phyloP scores from a whole-genome alignment of 2,329 filamentous ascomycete species.

The Chaetomium sp. region DNA sequence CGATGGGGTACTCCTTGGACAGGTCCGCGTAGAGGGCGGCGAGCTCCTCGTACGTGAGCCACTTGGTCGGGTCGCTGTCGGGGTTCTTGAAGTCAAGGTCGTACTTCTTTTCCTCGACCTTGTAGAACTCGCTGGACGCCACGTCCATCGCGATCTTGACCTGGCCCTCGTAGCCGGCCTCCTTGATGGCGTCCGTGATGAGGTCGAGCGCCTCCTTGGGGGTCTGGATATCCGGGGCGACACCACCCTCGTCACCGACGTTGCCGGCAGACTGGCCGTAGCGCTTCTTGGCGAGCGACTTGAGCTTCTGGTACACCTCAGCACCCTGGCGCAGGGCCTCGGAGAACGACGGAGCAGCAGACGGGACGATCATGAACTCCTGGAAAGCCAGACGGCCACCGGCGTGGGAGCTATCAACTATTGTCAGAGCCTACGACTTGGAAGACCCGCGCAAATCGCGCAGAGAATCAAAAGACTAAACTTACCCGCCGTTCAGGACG shows the following conservation, averaged over 20 bases:
- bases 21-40: constrained; percentile 85
- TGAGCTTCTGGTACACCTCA: constrained; percentile 98
- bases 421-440: constrained; percentile 27
- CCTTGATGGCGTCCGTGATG: constrained; percentile 88
- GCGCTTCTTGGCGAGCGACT: constrained; percentile 96
- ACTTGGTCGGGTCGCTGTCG: constrained; percentile 90
- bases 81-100: constrained; percentile 99
- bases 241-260: constrained; percentile 98
- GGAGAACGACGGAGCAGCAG: constrained; percentile 78
- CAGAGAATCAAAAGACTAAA: not conserved
- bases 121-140: constrained; percentile 99
- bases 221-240: constrained; percentile 97
- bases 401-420: constrained; percentile 67
- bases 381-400: constrained; percentile 94
- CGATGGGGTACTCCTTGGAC: constrained; percentile 92
- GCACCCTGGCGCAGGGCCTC: constrained; percentile 95
- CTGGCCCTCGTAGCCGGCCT: constrained; percentile 91
- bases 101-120: constrained; percentile 96
- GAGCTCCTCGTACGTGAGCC: constrained; percentile 97
- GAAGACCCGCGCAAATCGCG: no score
- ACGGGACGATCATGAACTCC: constrained; percentile 92
- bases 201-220: constrained; percentile 94
- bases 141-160: constrained; percentile 99
- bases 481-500: constrained; percentile 71
- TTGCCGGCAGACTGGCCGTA: constrained; percentile 99